Base-by-base conservation (phyloP, 768 basidiomycete genomes). In the Agaricus bisporus region DNA sequence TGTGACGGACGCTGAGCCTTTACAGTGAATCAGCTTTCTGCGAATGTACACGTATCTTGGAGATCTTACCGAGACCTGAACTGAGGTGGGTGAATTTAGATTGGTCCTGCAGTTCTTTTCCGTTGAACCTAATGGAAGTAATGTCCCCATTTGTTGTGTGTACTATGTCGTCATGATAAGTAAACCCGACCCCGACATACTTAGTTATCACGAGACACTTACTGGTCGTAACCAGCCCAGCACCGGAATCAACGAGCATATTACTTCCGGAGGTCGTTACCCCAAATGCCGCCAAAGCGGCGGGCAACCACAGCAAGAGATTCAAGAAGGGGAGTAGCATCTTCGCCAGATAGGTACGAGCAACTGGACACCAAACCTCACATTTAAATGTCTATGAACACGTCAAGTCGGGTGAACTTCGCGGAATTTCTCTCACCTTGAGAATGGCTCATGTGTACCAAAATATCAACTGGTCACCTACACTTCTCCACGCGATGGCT, bases 41-140 rank as follows among this genome's bases (percentile, higher is more conserved):
- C 8, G 38, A 25, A 32, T 15, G 45, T 17, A 48, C 11, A 11
- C 8, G 42, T 11, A 53, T 41, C 25, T 15, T 39, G 2, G 17
- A 7, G 11, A 22, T 17, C 55, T 48, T 61, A 67, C 75, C 75
- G 50, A 79, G 61, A 11, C 75, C 75, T 5, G 74, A 77, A 58
- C 73, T 72, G 15, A 78, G 68, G 41, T 78, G 76, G 32, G 74
- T 73, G 56, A 71, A 73, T 58, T 77, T 72, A 28, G 69, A 64
- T 3, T 66, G 64, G 58, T 77, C 75, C 55, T 77, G 77, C 35
- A 76, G 61, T 59, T 79, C 68, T 49, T 70, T 72, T 22, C 76
- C 73, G 55, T 76, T 75, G 64, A 69, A 79, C 28, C 64, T 57
- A 22, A 79, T 53, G 1, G 75, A 77, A 3, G 70, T 77, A 28